Evolutionary conservation across 164 flowering plant genomes (phyloP), one percentile per base, ranked within the genome.

Genomic region (Kingdonia uniflora): DNA sequence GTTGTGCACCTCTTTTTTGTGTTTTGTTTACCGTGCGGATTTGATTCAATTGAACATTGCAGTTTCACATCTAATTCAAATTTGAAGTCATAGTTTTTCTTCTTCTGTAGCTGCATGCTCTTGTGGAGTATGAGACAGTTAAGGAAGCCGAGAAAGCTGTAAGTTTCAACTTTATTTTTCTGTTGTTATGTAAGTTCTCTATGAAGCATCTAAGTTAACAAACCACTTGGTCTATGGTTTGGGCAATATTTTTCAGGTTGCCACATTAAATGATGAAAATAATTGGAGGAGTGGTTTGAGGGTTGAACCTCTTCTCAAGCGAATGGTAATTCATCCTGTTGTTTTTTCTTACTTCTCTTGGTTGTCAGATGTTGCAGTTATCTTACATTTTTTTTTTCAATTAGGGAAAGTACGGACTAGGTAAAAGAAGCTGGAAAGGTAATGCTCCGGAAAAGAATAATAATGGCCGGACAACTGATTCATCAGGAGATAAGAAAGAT

Each of bases 91-190:
- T 47, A 21, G n/a, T 21, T 26, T 11, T 54, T 15, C 0, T 24
- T 47, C 2, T n/a, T 22, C 21, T 22, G n/a, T 48, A 85, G 95
- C 49, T 83, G 53, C 84, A 90, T 67, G 91, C 95, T 42, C 73
- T 87, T n/a, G 80, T 90, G 57, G 97, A 80, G 66, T 90, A 85
- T 57, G 96, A 87, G 35, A 72, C 88, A 56, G 76, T 74, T 62
- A 89, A 81, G 68, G 84, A 85, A 57, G 95, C 96, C 51, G 89
- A 85, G 65, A 87, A 81, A 74, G 95, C 97, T 60, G 97, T 90
- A 71, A 82, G 97, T 71, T 15, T 54, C 54, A 44, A 37, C 8
- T 24, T 49, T 10, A 22, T 29, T 8, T 8, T 29, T 8, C 8
- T 8, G 6, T 29, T 29, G 35, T 8, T 4, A n/a, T n/a, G 6